A percentile compares a stretch with the other conserved stretches of the same genome.
Evolutionary conservation across 495 filamentous ascomycete species (phyloP).

Genomic region (Penicillium pulvis): DNA sequence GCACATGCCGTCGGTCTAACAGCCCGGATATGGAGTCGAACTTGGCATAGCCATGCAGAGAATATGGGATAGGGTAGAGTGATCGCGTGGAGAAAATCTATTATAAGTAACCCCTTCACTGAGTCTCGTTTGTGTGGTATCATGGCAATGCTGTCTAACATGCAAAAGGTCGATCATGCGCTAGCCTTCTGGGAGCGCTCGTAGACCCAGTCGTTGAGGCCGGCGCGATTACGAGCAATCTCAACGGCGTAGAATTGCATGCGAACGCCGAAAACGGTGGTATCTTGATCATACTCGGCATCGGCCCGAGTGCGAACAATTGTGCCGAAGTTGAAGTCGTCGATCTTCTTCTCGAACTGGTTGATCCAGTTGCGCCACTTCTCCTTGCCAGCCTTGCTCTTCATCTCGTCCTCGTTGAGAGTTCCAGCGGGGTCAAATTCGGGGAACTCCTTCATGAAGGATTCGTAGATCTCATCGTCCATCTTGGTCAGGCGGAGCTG

Average conservation of each 20-base stretch:
- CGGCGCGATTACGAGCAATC: constrained; percentile 84
- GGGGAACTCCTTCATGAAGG: constrained; percentile 84
- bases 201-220: constrained; percentile 95
- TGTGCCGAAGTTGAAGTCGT: constrained; percentile 97
- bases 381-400: constrained; percentile 95
- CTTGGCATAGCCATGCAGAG: constrained; percentile 1
- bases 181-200: constrained; percentile 64
- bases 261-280: constrained; percentile 81
- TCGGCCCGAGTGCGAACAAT: constrained; percentile 79
- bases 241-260: constrained; percentile 99
- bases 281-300: constrained; percentile 82
- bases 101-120: not conserved
- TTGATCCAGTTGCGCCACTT: constrained; percentile 95
- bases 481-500: constrained; percentile 85
- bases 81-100: not conserved
- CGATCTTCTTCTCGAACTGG: constrained; percentile 86
- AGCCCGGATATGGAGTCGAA: constrained; percentile 22
- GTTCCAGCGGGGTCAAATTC: constrained; percentile 82
- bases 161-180: constrained; percentile 24
- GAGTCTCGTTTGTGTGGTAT: not conserved
- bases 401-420: constrained; percentile 93
- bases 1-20: constrained; percentile 24
- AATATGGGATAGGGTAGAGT: not conserved
- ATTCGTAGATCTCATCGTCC: constrained; percentile 90
- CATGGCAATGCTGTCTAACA: not conserved